Evolutionary conservation across 441 rosid genomes (phyloP), one percentile per base, ranked within the genome.

Genomic region (Daphne laureola): DNA sequence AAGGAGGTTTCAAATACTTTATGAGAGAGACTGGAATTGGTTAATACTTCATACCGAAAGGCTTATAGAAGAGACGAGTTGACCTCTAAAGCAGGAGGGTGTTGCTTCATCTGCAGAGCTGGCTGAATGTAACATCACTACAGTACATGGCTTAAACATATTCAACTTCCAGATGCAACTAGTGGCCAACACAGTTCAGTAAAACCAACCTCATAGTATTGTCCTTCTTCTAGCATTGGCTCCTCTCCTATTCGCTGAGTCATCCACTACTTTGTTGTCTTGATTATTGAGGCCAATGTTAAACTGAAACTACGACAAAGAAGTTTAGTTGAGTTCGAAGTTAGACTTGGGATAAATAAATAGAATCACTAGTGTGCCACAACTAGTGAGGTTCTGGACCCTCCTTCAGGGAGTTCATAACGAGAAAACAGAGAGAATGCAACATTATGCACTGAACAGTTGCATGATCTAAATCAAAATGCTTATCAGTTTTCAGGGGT

Each of bases 1-100:
- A 31, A 7, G 17, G 44, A 17, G 31, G 31, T 27, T 31, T 46
- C 16, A 26, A 49, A 44, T 46, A 27, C 15, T 36, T 14, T 23
- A 41, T 54, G 49, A 54, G 43, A 54, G 58, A 23, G 45, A 21
- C 25, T 21, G 25, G 3, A 21, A 21, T 21, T 21, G 25, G 25
- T 21, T 21, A 2, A 21, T 21, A 21, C 25, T 21, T 21, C 25
- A 21, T 21, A 21, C 25, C 25, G 3, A 21, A 15, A 25, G 43
- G 43, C 36, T 13, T 38, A 14, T 11, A 15, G 7, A 15, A 17
- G 43, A 31, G 14, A 12, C 26, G 17, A 35, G 16, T 16, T 8
- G 8, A 55, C 50, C 36, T 56, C 35, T 43, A 46, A 16, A 35
- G 45, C 16, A 27, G 18, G n/a, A 51, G 27, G 43, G 51, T 35